Evolutionary conservation across 345 rosid genomes (phyloP), one percentile per base, ranked within the genome.

Genomic region (Citrus hindsii): DNA sequence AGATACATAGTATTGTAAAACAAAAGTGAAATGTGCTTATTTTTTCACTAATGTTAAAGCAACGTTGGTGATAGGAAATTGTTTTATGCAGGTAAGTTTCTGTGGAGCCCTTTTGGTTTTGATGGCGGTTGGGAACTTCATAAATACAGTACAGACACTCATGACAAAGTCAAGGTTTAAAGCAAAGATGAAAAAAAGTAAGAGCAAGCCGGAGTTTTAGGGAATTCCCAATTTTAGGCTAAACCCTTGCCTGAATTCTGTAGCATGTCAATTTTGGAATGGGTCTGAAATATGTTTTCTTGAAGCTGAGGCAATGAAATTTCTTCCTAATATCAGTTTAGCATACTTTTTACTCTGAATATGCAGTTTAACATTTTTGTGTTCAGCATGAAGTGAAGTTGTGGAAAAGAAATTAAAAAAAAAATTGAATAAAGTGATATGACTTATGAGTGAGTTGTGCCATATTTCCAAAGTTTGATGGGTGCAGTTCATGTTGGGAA

Each of bases 81-180:
- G 28, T 14, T 76, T 84, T 69, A 79, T 78, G 81, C 95, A 94
- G 98, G 95, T 97, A 46, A 85, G 84, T 65, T 87, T 91, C 81
- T 97, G 94, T 62, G 99, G 99, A 55, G 48, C 89, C 53, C 91
- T 97, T 63, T 84, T 97, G 88, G 90, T 97, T 69, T 82, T 94
- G 38, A 97, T 97, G 98, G 98, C 99, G 0, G 88, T 87, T 19
- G 98, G 99, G 66, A 97, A 97, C 89, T 97, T 97, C 78, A 83
- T 81, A 75, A 92, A 93, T 83, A 94, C 98, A 1, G 91, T 94
- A 30, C 85, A 90, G 85, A 97, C 98, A 24, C 90, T 94, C 33
- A 82, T 87, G 92, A 80, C 85, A 5, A 97, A 94, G 87, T 97
- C 98, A 16, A 91, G 94, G 88, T 89, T 97, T 76, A 94, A 97